phyloP scores from a whole-genome alignment of 257 asterid genomes.

The Solanum pennellii region DNA sequence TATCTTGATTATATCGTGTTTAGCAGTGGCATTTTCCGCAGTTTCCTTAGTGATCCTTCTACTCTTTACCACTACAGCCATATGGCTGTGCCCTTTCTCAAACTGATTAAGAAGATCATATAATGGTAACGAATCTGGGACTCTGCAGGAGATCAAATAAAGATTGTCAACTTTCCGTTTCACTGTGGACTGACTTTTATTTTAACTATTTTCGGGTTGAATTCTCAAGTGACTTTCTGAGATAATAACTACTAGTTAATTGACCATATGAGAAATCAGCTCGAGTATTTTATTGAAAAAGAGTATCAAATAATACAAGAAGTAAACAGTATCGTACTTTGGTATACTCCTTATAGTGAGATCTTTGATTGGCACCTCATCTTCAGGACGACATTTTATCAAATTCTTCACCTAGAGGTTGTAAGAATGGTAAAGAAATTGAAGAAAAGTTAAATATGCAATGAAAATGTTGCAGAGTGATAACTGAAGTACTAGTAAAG shows the following conservation, averaged over 20 bases:
- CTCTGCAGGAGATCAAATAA: slow-evolving; percentile 16
- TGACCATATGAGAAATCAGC: background rate
- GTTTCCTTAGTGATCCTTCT: background rate
- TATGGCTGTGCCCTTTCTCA: slow-evolving; percentile 52
- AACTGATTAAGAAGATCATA: slow-evolving; percentile 52
- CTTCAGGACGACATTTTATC: slow-evolving; percentile 42
- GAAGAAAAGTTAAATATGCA: background rate
- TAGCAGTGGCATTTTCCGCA: slow-evolving; percentile 1
- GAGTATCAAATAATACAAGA: background rate
- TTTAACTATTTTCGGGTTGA: background rate
- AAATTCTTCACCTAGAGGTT: slow-evolving; percentile 42
- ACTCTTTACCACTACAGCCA: slow-evolving; percentile 49
- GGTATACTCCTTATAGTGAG: slow-evolving; percentile 50
- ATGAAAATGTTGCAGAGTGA: background rate
- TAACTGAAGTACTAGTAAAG: background rate
- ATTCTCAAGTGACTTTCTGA: background rate
- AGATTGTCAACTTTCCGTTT: background rate
- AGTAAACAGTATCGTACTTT: slow-evolving; percentile 20
- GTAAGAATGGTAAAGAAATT: background rate
- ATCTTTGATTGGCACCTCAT: slow-evolving; percentile 31
- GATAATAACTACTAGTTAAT: background rate
- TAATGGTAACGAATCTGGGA: slow-evolving; percentile 30
- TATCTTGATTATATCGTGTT: slow-evolving; percentile 5
- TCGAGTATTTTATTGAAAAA: background rate
- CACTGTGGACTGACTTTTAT: background rate